Percentiles rank a stretch among this genome's conserved stretches.
These are phyloP conservation scores for Prunus salicina DNA, from an alignment of 306 rosid genomes.

Conservation along the genomic window DNA sequence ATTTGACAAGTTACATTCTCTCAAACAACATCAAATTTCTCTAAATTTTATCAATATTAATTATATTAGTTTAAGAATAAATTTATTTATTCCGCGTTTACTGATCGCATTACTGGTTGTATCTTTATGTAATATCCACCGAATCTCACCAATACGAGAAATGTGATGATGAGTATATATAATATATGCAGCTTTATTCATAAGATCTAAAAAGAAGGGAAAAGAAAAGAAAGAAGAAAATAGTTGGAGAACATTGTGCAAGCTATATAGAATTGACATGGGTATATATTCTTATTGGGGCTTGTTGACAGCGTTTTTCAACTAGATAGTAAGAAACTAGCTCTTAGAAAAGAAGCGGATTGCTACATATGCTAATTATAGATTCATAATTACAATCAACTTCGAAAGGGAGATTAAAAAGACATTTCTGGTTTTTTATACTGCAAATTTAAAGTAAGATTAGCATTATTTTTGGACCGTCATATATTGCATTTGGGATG, in stretches of 20 bases:
- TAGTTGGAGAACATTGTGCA: neutral
- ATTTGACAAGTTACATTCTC: neutral
- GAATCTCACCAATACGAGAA: neutral
- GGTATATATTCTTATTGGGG: neutral
- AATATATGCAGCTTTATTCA: too few species aligned
- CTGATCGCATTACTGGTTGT: too few species aligned
- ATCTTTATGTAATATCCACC: too few species aligned
- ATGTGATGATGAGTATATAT: too few species aligned
- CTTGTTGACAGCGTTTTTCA: neutral
- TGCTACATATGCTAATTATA: too few species aligned
- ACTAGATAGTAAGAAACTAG: too few species aligned
- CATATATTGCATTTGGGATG: conserved; percentile 2
- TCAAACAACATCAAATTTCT: neutral
- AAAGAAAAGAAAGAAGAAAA: neutral
- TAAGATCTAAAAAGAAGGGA: neutral
- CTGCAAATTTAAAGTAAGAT: neutral
- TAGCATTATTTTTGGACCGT: conserved; percentile 4
- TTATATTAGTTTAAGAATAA: too few species aligned
- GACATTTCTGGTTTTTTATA: neutral
- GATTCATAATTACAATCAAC: neutral
- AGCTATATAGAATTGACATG: neutral
- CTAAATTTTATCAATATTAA: too few species aligned
- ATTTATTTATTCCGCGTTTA: too few species aligned
- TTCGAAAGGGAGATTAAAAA: neutral
- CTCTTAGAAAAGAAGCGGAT: too few species aligned